Evolutionary conservation across 2,329 filamentous ascomycete species (phyloP), one percentile per base, ranked within the genome.

Genomic region (Ophidiomyces ophidiicola): DNA sequence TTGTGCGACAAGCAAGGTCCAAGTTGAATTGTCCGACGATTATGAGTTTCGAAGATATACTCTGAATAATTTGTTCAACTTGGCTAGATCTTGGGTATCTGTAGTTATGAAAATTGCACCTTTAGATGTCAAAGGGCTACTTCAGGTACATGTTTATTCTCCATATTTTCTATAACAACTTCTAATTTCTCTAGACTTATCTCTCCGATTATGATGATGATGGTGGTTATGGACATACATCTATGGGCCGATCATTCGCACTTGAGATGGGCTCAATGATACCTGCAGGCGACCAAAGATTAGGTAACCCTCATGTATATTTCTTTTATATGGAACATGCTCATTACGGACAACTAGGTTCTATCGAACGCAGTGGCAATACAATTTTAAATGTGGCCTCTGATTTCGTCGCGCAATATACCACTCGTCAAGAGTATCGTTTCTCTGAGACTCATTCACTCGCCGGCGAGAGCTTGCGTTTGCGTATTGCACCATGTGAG

Each of bases 331-430:
- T 32, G 14, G 24, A 24, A 2, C 14, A 18, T 38, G 23, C 21
- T 40, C 8, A 41, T 20, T 11, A 39, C n/a, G n/a, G n/a, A 35
- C 28, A 47, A 5, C 30, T 36, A 61, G 63, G 61, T 11, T 87
- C 84, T 5, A 77, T 98, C 34, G 83, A 92, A 48, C 72, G 71
- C 24, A 72, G 82, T 46, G 78, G 80, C 12, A 76, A 80, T 33
- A 75, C 76, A 39, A 76, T 76, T 46, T 80, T 94, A 57, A 94
- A 96, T 56, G 86, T 87, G 7, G 86, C 84, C 0, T 96, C 90
- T 2, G 88, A 96, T 56, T 94, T 98, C 52, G 77, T 98, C 54
- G 86, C 90, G 1, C 88, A 98, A 55, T 98, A 98, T 57, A 96
- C 88, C 3, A 92, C 86, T 18, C 81, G 90, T 25, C 92, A 98